Conservation (phyloP, 2,329 filamentous ascomycete genomes). For the Alternaria arbusti region DNA sequence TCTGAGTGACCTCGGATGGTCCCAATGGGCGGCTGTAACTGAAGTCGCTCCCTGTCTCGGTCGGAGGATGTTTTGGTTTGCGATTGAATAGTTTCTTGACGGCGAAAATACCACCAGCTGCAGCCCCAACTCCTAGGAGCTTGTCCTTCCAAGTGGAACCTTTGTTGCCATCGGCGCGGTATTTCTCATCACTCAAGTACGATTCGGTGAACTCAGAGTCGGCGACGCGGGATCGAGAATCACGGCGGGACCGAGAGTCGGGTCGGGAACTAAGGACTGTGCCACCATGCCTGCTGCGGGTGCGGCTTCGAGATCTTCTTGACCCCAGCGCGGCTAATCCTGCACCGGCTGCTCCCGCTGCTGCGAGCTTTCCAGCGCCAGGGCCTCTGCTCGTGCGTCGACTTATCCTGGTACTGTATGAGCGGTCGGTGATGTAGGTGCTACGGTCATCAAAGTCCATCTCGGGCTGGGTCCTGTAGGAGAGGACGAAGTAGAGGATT, state of each 20-base stretch:
- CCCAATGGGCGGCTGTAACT: conserved; percentile 61
- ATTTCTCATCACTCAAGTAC: conserved; percentile 53
- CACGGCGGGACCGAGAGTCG: conserved; percentile 37
- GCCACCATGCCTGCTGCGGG: conserved; percentile 35
- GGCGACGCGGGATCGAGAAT: conserved; percentile 37
- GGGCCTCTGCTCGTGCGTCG: conserved; percentile 38
- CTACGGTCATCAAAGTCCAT: conserved; percentile 62
- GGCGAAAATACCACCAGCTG: conserved; percentile 49
- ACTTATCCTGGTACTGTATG: conserved; percentile 48
- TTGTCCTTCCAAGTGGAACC: conserved; percentile 53
- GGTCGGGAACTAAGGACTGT: conserved; percentile 45
- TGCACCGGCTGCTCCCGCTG: conserved; percentile 63
- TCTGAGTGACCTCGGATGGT: conserved; percentile 56
- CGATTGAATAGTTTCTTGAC: conserved; percentile 64
- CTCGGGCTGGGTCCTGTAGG: conserved; percentile 69
- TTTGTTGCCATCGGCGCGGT: conserved; percentile 38
- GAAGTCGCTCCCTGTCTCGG: conserved; percentile 60
- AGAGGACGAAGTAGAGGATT: conserved; percentile 78
- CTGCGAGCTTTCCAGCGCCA: conserved; percentile 57
- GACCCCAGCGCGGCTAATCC: conserved; percentile 61
- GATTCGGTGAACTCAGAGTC: conserved; percentile 40
- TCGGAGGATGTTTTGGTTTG: conserved; percentile 51
- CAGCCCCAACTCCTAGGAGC: conserved; percentile 54
- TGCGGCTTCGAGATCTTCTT: conserved; percentile 50
- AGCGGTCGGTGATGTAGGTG: conserved; percentile 64